Base-by-base conservation (phyloP, 495 filamentous ascomycete species). In the Ascodesmis nigricans region DNA sequence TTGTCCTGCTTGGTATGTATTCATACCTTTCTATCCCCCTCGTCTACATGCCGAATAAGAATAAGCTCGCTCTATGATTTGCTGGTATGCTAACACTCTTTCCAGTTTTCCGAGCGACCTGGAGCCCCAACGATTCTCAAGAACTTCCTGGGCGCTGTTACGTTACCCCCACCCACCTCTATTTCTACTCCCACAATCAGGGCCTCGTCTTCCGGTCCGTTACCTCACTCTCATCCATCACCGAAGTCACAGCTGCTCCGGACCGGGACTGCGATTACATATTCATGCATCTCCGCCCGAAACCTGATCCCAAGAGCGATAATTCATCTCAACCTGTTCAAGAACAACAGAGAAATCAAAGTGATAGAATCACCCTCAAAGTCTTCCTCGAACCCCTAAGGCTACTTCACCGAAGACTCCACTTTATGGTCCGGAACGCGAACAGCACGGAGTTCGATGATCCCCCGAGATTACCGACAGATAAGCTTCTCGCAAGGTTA, bases 171-270 rank as follows among this genome's bases (percentile, higher is more conserved):
- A 68, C 68, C 32, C 72, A 82, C 21, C 67, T 95, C 40, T 93
- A 90, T 48, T 97, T 97, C 52, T 97, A 92, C 57, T 90, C 82
- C 34, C 71, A 95, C 50, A 75, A 92, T 43, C 65, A 90, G 46
- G 87, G 87, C n/a, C 62, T 97, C 18, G 78, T 91, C 0, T 60
- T 93, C 29, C 81, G 79, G 1, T 78, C 79, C 21, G 66, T 65
- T 13, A 65, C 79, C 21, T 66, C 63, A 22, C 61, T 97, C 28
- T 63, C 68, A n/a, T 67, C 57, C 35, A 76, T 95, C 39, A 65
- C 65, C 23, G 87, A 93, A 51, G 78, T 95, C 29, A 93, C 82
- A 14, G 77, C 79, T 25, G 80, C 82, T 7, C 70, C 77, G 16
- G 90, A 84, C 21, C 67, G 72, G 44, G 83, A 95, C 40, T 91